Percentiles rank a stretch among this genome's conserved stretches.
Evolutionary conservation across 176 grass and related monocot genomes (phyloP).

Genomic region (Thinopyrum elongatum): DNA sequence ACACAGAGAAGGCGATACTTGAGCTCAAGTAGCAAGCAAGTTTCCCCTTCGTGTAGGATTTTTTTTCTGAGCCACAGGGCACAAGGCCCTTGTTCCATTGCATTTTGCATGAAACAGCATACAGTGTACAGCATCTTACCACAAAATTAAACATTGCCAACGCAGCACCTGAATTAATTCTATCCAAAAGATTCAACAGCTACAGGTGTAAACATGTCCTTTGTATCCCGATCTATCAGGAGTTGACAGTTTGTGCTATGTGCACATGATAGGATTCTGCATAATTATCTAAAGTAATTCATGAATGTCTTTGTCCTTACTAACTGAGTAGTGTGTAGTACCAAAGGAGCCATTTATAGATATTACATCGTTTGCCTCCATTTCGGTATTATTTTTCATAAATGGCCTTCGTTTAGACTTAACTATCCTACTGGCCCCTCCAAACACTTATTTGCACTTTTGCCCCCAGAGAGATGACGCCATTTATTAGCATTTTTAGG

Average conservation of each 20-base stretch:
- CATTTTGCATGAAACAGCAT: neutral
- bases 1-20: neutral
- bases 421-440: neutral
- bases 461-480: neutral
- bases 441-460: neutral
- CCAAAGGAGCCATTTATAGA: neutral
- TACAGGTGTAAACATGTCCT: neutral
- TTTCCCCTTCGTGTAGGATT: neutral
- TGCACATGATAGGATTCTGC: neutral
- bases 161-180: neutral
- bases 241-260: neutral
- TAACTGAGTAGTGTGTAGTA: neutral
- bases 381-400: neutral
- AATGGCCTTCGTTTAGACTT: neutral
- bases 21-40: neutral
- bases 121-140: neutral
- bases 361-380: neutral
- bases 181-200: neutral
- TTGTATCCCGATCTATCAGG: neutral
- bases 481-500: neutral
- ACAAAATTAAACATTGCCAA: neutral
- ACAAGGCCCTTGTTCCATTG: neutral
- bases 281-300: neutral
- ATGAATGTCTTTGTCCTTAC: neutral
- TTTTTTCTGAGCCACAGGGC: neutral